phyloP scores from a whole-genome alignment of 805 yeast genomes.

The Metschnikowia drakensbergensis region DNA sequence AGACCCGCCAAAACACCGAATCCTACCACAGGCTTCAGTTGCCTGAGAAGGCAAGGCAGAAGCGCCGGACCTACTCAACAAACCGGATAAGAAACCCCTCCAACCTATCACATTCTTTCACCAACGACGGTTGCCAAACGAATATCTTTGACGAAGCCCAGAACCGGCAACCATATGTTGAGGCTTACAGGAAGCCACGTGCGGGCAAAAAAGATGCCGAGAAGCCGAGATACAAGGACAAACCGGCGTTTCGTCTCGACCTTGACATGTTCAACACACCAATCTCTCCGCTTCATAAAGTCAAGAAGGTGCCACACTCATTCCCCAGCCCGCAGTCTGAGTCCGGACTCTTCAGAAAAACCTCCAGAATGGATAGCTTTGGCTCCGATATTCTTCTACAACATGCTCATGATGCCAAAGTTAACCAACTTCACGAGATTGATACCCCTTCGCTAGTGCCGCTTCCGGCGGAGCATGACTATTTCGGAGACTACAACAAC shows the following conservation, averaged over 20 bases:
- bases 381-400: conserved; percentile 10
- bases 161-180: neutral
- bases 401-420: conserved; percentile 7
- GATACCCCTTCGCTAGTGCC: conserved; percentile 18
- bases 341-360: conserved; percentile 2
- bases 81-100: conserved; percentile 12
- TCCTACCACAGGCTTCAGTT: conserved; percentile 1
- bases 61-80: conserved; percentile 5
- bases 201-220: conserved; percentile 3
- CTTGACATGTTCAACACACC: conserved; percentile 21
- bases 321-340: conserved; percentile 19
- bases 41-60: conserved; percentile 5
- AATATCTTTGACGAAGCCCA: conserved; percentile 5
- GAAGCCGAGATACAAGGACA: conserved; percentile 5
- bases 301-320: conserved; percentile 13
- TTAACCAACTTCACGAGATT: conserved; percentile 11
- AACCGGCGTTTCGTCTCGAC: conserved; percentile 27
- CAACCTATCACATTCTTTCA: conserved; percentile 11
- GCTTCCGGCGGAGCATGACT: conserved; percentile 13
- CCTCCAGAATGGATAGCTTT: conserved; percentile 5
- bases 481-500: conserved; percentile 14
- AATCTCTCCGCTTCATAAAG: conserved; percentile 8
- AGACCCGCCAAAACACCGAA: conserved; percentile 2
- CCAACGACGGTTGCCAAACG: neutral
- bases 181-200: neutral